A percentile compares a stretch with the other conserved stretches of the same genome.
These are phyloP conservation scores for Hypoxylon sp. DNA, from an alignment of 2,329 filamentous ascomycete genomes.

Conservation along the genomic window DNA sequence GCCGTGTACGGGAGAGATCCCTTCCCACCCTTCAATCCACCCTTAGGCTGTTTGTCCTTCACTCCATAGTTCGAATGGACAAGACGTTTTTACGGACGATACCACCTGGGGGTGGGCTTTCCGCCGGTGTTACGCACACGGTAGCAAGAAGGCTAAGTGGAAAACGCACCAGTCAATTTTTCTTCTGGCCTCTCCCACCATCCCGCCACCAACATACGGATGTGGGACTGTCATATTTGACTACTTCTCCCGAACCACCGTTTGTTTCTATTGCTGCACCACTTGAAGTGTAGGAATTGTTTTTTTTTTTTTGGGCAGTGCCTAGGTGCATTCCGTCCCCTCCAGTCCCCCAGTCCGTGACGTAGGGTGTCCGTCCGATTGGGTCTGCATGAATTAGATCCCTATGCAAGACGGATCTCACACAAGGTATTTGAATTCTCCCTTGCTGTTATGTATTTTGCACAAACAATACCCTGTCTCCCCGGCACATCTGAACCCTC, in stretches of 20 bases:
- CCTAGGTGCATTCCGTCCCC: constrained; percentile 47
- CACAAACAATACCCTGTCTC: constrained; percentile 44
- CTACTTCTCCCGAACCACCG: constrained; percentile 35
- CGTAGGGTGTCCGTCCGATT: constrained; percentile 42
- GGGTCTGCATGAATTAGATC: constrained; percentile 44
- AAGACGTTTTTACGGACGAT: constrained; percentile 22
- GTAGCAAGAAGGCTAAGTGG: constrained; percentile 15
- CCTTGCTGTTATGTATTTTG: constrained; percentile 51
- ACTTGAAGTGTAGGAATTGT: constrained; percentile 23
- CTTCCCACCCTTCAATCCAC: constrained; percentile 24
- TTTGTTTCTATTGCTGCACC: constrained; percentile 39
- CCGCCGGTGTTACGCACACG: constrained; percentile 12
- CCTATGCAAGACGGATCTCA: constrained; percentile 43
- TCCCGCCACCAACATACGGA: constrained; percentile 41
- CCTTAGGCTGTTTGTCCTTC: constrained; percentile 32
- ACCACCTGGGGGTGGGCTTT: constrained; percentile 6
- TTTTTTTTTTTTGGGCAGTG: constrained; percentile 33
- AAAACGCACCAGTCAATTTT: constrained; percentile 29
- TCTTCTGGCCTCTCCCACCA: constrained; percentile 12
- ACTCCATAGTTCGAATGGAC: constrained; percentile 16
- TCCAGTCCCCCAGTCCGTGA: constrained; percentile 41
- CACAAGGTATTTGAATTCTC: constrained; percentile 48
- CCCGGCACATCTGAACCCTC: constrained; percentile 33
- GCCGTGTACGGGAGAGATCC: constrained; percentile 37
- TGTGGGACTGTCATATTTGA: constrained; percentile 30